These are phyloP conservation scores for Thelephora terrestris DNA, from an alignment of 1,284 basidiomycete species.

Conservation along the genomic window DNA sequence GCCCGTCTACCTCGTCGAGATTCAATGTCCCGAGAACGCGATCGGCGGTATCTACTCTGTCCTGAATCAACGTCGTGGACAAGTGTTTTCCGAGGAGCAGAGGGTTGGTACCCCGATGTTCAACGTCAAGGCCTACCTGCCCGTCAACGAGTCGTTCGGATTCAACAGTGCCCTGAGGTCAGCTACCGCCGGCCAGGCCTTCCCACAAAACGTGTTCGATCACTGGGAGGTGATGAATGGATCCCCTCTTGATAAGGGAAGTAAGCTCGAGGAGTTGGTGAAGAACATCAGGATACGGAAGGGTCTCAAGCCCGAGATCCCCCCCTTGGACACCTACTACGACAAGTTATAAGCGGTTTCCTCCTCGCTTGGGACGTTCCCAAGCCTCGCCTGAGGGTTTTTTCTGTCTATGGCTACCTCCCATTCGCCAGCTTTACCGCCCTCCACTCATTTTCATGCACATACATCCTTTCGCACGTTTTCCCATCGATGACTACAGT, in stretches of 20 bases:
- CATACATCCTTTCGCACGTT: too few relatives aligned
- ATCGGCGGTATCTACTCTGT: constrained; percentile 97
- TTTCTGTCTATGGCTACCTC: too few relatives aligned
- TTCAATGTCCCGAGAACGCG: constrained; percentile 96
- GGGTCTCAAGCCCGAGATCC: constrained; percentile 91
- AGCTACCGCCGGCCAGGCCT: constrained; percentile 93
- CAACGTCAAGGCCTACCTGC: constrained; percentile 98
- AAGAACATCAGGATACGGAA: constrained; percentile 81
- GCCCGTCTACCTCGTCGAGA: constrained; percentile 96
- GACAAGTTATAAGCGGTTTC: constrained; percentile 47
- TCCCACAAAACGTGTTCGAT: constrained; percentile 95
- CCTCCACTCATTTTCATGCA: too few relatives aligned
- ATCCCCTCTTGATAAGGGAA: constrained; percentile 74
- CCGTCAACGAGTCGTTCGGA: constrained; percentile 96
- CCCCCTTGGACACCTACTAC: constrained; percentile 80
- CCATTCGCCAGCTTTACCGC: too few relatives aligned
- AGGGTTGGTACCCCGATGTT: constrained; percentile 98
- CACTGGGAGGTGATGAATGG: constrained; percentile 85
- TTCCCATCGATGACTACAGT: too few relatives aligned
- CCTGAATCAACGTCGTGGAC: constrained; percentile 97
- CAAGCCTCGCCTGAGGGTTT: too few relatives aligned
- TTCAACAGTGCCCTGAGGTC: constrained; percentile 96
- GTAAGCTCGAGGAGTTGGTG: constrained; percentile 86
- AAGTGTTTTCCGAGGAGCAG: constrained; percentile 98
- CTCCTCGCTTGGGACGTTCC: too few relatives aligned